Percentiles rank a stretch among this genome's conserved stretches.
These are phyloP conservation scores for Talaromyces sp. DNA, from an alignment of 2,329 filamentous ascomycete species.

Conservation along the genomic window DNA sequence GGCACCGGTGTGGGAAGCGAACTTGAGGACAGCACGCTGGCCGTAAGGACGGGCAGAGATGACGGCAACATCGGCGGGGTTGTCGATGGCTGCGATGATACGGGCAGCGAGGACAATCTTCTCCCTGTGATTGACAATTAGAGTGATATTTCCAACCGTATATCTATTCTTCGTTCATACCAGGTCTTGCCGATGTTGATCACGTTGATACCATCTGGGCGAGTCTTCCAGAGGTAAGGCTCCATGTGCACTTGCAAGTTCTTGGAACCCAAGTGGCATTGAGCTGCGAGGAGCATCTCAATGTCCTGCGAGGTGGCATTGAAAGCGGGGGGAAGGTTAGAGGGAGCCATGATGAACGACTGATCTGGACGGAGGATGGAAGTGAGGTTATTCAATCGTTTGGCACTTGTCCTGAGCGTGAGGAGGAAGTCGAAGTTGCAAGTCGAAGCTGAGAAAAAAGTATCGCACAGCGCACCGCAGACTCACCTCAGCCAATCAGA, in stretches of 20 bases:
- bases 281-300: slow-evolving; percentile 97
- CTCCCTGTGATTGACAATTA: slow-evolving; percentile 60
- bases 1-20: slow-evolving; percentile 96
- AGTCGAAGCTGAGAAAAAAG: slow-evolving; percentile 26
- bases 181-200: slow-evolving; percentile 99
- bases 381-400: slow-evolving; percentile 41
- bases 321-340: slow-evolving; percentile 90
- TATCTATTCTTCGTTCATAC: slow-evolving; percentile 46
- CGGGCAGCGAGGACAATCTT: slow-evolving; percentile 98
- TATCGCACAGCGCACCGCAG: slow-evolving; percentile 21
- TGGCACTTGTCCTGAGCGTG: slow-evolving; percentile 37
- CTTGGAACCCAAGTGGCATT: slow-evolving; percentile 96
- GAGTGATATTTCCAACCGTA: slow-evolving; percentile 15
- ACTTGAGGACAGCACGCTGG: slow-evolving; percentile 99
- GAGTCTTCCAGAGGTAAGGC: slow-evolving; percentile 99
- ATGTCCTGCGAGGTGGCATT: slow-evolving; percentile 97
- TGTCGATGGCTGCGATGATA: slow-evolving; percentile 98
- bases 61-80: slow-evolving; percentile 98
- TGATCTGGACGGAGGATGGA: slow-evolving; percentile 35
- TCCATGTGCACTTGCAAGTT: slow-evolving; percentile 99
- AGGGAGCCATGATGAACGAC: slow-evolving; percentile 82
- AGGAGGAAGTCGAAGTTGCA: slow-evolving; percentile 18
- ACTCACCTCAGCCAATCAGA: slow-evolving; percentile 20
- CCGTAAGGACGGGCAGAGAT: slow-evolving; percentile 99
- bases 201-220: slow-evolving; percentile 95